These are phyloP conservation scores for Tremellales sp. DNA, from an alignment of 1,284 basidiomycete genomes.

Conservation along the genomic window DNA sequence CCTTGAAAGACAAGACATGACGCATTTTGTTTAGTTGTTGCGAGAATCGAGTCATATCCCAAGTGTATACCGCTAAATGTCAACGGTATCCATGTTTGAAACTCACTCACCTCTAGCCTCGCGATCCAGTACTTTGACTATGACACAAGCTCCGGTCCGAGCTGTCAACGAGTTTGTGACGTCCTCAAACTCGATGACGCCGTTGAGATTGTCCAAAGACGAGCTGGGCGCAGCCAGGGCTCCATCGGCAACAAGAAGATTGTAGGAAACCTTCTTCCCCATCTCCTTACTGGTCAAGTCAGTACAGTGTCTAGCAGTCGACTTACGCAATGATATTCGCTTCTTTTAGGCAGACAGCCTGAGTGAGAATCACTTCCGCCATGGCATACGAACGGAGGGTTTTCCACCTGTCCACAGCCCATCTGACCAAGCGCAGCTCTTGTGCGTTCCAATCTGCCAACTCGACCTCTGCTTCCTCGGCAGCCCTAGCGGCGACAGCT, in stretches of 20 bases:
- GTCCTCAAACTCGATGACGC: slow-evolving; percentile 87
- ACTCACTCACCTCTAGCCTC: slow-evolving; percentile 56
- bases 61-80: slow-evolving; percentile 68
- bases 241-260: slow-evolving; percentile 83
- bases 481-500: slow-evolving; percentile 64
- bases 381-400: slow-evolving; percentile 78
- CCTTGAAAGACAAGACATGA: slow-evolving; percentile 85
- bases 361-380: slow-evolving; percentile 82
- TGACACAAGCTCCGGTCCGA: slow-evolving; percentile 74
- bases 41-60: slow-evolving; percentile 84
- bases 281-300: slow-evolving; percentile 65
- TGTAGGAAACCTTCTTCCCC: slow-evolving; percentile 79
- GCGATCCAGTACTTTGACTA: slow-evolving; percentile 85
- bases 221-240: slow-evolving; percentile 58
- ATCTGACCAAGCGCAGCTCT: slow-evolving; percentile 72
- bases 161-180: slow-evolving; percentile 73
- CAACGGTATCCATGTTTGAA: slow-evolving; percentile 9
- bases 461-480: slow-evolving; percentile 62
- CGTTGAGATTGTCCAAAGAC: slow-evolving; percentile 78
- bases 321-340: slow-evolving; percentile 86
- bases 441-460: slow-evolving; percentile 73
- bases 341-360: slow-evolving; percentile 85
- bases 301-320: slow-evolving; percentile 20
- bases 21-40: slow-evolving; percentile 91
- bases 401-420: slow-evolving; percentile 79